phyloP scores from a whole-genome alignment of 2,329 filamentous ascomycete genomes.

The Curvularia verruculosa region DNA sequence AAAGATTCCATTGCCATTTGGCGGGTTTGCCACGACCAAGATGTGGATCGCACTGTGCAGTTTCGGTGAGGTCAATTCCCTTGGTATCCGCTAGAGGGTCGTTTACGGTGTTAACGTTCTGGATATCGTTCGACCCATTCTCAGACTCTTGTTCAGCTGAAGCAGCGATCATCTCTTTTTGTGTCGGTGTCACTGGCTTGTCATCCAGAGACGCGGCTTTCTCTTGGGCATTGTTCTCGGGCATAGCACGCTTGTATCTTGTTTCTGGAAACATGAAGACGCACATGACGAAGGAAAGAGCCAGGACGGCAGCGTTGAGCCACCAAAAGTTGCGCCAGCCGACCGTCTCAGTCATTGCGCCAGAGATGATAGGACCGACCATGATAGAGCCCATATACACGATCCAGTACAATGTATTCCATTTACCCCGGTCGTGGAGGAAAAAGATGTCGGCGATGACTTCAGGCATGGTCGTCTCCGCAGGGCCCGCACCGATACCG shows the following conservation, averaged over 20 bases:
- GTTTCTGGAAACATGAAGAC: slow-evolving; percentile 69
- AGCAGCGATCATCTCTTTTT: slow-evolving; percentile 18
- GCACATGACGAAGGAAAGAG: slow-evolving; percentile 57
- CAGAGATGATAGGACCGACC: slow-evolving; percentile 63
- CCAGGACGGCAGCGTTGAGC: slow-evolving; percentile 65
- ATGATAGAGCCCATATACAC: slow-evolving; percentile 68
- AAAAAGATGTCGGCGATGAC: slow-evolving; percentile 71
- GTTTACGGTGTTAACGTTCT: slow-evolving; percentile 30
- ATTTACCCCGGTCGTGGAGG: slow-evolving; percentile 68
- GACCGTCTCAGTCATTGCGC: slow-evolving; percentile 63
- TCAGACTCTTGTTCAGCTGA: slow-evolving; percentile 32
- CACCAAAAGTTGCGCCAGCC: slow-evolving; percentile 71
- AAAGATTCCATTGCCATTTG: slow-evolving; percentile 62
- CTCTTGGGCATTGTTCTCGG: slow-evolving; percentile 27
- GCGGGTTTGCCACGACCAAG: slow-evolving; percentile 63
- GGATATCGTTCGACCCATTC: slow-evolving; percentile 32
- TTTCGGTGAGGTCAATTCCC: slow-evolving; percentile 39
- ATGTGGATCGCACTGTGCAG: slow-evolving; percentile 58
- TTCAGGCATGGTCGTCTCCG: slow-evolving; percentile 66
- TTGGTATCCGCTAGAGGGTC: slow-evolving; percentile 27
- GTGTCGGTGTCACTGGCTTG: slow-evolving; percentile 23
- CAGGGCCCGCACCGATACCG: slow-evolving; percentile 66
- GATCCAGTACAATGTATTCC: slow-evolving; percentile 66
- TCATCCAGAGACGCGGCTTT: slow-evolving; percentile 20
- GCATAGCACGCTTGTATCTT: slow-evolving; percentile 60